A percentile compares a stretch with the other conserved stretches of the same genome.
Conservation (phyloP, 495 filamentous ascomycete species). For the Patellaria atrata region DNA sequence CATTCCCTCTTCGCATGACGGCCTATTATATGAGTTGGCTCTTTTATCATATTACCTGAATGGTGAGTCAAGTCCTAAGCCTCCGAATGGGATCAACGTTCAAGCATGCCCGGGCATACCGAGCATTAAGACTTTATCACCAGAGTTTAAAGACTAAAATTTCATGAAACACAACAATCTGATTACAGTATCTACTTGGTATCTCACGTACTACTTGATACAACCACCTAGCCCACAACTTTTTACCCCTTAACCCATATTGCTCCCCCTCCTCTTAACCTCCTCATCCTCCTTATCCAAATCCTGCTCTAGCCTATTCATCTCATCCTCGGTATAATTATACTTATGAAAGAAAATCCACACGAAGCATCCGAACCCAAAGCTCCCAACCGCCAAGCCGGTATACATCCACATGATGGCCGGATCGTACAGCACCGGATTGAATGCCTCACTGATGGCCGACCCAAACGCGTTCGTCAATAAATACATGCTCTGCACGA, state of each 20-base stretch:
- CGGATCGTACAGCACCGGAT: slow-evolving; percentile 46
- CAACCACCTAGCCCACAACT: neutral
- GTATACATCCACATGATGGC: slow-evolving; percentile 36
- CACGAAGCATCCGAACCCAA: slow-evolving; percentile 16
- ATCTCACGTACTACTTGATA: neutral
- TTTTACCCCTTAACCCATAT: neutral
- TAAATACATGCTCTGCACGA: slow-evolving; percentile 52
- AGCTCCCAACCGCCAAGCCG: slow-evolving; percentile 20
- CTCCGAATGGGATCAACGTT: no score
- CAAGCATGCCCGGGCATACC: no score
- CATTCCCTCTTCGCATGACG: no score
- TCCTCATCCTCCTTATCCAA: slow-evolving; percentile 1
- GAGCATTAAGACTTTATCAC: no score
- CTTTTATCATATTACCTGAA: no score
- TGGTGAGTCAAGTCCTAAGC: no score
- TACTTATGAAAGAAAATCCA: slow-evolving; percentile 24
- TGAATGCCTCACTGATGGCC: slow-evolving; percentile 41
- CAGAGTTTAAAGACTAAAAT: no score
- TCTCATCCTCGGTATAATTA: slow-evolving; percentile 22
- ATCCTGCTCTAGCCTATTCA: slow-evolving; percentile 17
- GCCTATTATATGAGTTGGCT: no score
- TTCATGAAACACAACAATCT: no score
- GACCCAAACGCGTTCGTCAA: slow-evolving; percentile 35
- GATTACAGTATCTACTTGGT: no score
- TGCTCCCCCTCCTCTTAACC: neutral